Percentiles rank a stretch among this genome's conserved stretches.
Conservation (phyloP, 2,329 filamentous ascomycete genomes). For the Ceratocystis eucalypticola region DNA sequence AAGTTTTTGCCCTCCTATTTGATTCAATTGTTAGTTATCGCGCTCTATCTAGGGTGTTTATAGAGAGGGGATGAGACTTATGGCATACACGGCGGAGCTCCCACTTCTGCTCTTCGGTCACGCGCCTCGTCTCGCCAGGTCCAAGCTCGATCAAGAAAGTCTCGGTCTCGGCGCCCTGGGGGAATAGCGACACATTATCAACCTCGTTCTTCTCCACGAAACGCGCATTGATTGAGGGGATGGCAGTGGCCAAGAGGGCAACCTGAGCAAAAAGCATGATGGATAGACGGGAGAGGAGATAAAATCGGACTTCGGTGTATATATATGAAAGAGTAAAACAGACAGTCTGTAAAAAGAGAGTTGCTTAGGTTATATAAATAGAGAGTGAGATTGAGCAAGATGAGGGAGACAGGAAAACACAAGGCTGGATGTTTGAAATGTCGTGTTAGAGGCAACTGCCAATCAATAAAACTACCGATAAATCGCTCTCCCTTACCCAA, state of each 20-base stretch:
- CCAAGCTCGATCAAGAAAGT: slow-evolving; percentile 68
- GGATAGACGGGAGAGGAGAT: not conserved
- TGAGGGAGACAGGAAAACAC: slow-evolving; percentile 12
- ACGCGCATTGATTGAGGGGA: slow-evolving; percentile 42
- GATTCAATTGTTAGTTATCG: no score
- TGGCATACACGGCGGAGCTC: slow-evolving; percentile 60
- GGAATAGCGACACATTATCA: slow-evolving; percentile 39
- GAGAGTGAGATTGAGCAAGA: not conserved
- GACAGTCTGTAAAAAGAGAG: not conserved
- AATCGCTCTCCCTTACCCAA: not conserved
- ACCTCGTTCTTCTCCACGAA: slow-evolving; percentile 36
- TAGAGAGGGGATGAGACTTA: not conserved
- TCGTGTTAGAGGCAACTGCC: not conserved
- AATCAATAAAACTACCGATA: not conserved
- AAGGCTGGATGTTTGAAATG: slow-evolving; percentile 5
- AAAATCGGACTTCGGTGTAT: not conserved
- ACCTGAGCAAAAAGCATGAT: slow-evolving; percentile 41
- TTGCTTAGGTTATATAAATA: not conserved
- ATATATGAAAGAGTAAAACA: not conserved
- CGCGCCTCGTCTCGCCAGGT: slow-evolving; percentile 72
- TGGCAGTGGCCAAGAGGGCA: slow-evolving; percentile 40
- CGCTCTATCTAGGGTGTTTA: no score
- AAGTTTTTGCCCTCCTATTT: slow-evolving; percentile 66
- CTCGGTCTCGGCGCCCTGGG: slow-evolving; percentile 33
- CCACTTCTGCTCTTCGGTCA: slow-evolving; percentile 94